Conservation (phyloP, 148 eudicot species). For the Spergularia marina region DNA sequence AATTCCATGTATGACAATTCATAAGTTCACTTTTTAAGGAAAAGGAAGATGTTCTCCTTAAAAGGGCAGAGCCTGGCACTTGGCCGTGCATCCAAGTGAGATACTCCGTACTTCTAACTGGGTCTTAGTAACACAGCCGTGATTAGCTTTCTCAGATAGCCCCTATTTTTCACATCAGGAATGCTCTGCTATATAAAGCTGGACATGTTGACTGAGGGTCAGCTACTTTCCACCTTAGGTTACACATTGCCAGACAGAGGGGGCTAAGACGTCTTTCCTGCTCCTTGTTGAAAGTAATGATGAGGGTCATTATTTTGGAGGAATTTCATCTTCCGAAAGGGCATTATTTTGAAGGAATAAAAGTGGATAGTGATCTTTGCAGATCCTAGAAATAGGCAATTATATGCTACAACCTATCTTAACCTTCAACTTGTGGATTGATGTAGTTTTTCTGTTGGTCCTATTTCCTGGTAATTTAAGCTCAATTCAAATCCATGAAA, state of each 20-base stretch:
- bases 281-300: background rate
- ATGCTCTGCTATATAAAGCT: background rate
- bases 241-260: background rate
- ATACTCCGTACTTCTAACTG: background rate
- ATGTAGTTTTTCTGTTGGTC: too few relatives aligned
- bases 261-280: background rate
- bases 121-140: background rate
- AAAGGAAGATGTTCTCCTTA: too few relatives aligned
- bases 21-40: too few relatives aligned
- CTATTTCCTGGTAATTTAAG: too few relatives aligned
- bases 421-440: too few relatives aligned
- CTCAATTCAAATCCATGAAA: too few relatives aligned
- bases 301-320: background rate
- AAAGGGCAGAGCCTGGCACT: background rate
- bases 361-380: too few relatives aligned
- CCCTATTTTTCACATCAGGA: background rate
- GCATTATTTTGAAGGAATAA: background rate
- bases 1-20: too few relatives aligned
- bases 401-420: too few relatives aligned
- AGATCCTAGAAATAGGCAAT: too few relatives aligned
- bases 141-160: too few relatives aligned
- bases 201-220: background rate
- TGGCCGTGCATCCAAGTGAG: background rate
- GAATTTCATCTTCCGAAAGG: background rate
- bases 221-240: background rate